Evolutionary conservation across 2,329 filamentous ascomycete species (phyloP).

Genomic region (Sporothrix mexicana): DNA sequence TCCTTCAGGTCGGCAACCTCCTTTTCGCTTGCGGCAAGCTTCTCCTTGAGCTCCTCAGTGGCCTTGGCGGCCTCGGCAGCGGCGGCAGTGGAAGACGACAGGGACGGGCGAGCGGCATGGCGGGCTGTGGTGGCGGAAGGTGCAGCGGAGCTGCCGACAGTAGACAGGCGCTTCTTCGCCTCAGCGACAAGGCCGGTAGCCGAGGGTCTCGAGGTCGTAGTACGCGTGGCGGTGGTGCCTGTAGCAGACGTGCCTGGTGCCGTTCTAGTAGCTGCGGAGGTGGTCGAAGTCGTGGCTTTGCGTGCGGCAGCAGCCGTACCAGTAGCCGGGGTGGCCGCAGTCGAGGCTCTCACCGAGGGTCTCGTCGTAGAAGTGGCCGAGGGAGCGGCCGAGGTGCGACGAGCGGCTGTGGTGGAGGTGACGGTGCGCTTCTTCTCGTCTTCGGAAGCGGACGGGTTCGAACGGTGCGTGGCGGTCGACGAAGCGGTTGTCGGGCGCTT

Average conservation of each 20-base stretch:
- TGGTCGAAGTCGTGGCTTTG: slow-evolving; percentile 39
- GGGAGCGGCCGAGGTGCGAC: slow-evolving; percentile 45
- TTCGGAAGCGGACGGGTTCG: slow-evolving; percentile 47
- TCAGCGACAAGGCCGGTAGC: slow-evolving; percentile 52
- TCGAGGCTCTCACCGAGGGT: slow-evolving; percentile 19
- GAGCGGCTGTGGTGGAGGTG: slow-evolving; percentile 39
- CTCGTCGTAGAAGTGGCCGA: slow-evolving; percentile 33
- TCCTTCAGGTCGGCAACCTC: slow-evolving; percentile 63
- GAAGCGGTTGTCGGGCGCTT: slow-evolving; percentile 45
- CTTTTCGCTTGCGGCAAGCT: slow-evolving; percentile 62
- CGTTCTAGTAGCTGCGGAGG: slow-evolving; percentile 41
- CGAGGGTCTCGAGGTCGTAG: slow-evolving; percentile 44
- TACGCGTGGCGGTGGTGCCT: slow-evolving; percentile 42
- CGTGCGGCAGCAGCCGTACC: slow-evolving; percentile 45
- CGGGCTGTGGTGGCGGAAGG: slow-evolving; percentile 49
- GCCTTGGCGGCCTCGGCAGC: slow-evolving; percentile 58
- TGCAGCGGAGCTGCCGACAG: slow-evolving; percentile 50
- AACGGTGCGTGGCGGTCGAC: slow-evolving; percentile 44
- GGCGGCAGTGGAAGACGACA: slow-evolving; percentile 41
- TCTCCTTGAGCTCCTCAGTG: slow-evolving; percentile 64
- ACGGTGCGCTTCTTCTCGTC: slow-evolving; percentile 47
- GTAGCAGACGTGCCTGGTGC: slow-evolving; percentile 48
- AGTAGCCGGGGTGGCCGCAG: slow-evolving; percentile 19
- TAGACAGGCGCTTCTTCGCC: slow-evolving; percentile 64
- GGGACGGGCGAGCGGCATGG: slow-evolving; percentile 52